Conservation (phyloP, 805 yeast genomes). For the Teunomyces pallodes region DNA sequence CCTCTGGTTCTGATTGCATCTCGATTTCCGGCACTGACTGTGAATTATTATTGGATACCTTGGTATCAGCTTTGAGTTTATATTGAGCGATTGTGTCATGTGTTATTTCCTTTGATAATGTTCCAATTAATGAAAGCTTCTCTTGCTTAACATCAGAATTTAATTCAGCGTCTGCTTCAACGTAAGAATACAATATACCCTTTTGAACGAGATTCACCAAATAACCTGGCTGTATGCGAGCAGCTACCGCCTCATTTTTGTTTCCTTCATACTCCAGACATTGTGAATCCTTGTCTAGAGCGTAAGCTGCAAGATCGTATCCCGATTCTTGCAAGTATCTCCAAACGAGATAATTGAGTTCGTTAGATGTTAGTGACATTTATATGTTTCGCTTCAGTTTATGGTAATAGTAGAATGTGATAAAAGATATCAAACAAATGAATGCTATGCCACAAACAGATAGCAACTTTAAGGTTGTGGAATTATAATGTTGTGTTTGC, state of each 20-base stretch:
- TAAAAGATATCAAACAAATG: no score
- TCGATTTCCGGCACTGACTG: constrained; percentile 1
- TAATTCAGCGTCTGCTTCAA: constrained; percentile 3
- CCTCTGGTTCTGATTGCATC: neutral
- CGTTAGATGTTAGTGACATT: constrained; percentile 81
- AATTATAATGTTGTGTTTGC: neutral
- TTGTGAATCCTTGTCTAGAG: constrained; percentile 71
- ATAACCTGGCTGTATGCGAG: constrained; percentile 70
- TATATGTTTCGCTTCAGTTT: neutral
- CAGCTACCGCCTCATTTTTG: constrained; percentile 36
- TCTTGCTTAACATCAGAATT: constrained; percentile 4
- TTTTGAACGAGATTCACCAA: constrained; percentile 80
- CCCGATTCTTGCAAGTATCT: constrained; percentile 87
- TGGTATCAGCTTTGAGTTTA: constrained; percentile 23
- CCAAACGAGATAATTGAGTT: constrained; percentile 90
- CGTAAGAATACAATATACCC: constrained; percentile 70
- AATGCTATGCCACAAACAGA: neutral
- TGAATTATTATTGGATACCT: constrained; percentile 14
- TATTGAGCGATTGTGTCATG: constrained; percentile 35
- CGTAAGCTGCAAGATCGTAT: constrained; percentile 71
- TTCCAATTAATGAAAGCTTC: constrained; percentile 9
- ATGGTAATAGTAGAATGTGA: neutral
- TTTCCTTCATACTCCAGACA: constrained; percentile 54
- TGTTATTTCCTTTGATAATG: constrained; percentile 42
- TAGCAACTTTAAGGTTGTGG: no score